Percentiles rank a stretch among this genome's conserved stretches.
Evolutionary conservation across 2,329 filamentous ascomycete genomes (phyloP).

Genomic region (Phoma sp.): DNA sequence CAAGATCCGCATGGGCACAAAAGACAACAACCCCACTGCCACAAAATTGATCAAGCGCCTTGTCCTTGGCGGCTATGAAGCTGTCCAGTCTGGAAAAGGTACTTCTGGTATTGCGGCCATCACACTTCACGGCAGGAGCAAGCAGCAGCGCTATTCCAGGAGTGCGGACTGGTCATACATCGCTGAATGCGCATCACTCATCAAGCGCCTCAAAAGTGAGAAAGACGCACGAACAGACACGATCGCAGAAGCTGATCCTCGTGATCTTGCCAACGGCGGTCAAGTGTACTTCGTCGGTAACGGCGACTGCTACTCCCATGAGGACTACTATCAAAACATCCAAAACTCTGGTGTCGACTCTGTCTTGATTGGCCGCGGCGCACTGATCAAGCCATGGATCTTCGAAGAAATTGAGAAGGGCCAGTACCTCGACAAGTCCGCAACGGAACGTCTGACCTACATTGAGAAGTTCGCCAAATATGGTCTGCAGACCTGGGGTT

Average conservation of each 20-base stretch:
- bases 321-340: constrained; percentile 83
- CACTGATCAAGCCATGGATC: constrained; percentile 96
- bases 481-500: constrained; percentile 93
- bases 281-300: constrained; percentile 94
- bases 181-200: constrained; percentile 82
- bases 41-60: constrained; percentile 83
- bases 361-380: constrained; percentile 97
- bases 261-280: constrained; percentile 71
- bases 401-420: constrained; percentile 94
- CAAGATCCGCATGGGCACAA: constrained; percentile 93
- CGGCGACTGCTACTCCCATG: constrained; percentile 93
- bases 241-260: constrained; percentile 75
- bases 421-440: constrained; percentile 95
- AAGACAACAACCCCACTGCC: constrained; percentile 79
- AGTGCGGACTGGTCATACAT: constrained; percentile 97
- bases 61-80: constrained; percentile 78
- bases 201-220: constrained; percentile 79
- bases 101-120: constrained; percentile 83
- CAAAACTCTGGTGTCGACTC: constrained; percentile 81
- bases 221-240: constrained; percentile 76
- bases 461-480: constrained; percentile 90
- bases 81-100: constrained; percentile 69
- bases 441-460: constrained; percentile 82
- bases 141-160: constrained; percentile 92
- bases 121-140: constrained; percentile 89